Conservation (phyloP, 371 early-diverging fungal genomes). For the Lichtheimia ramosa region DNA sequence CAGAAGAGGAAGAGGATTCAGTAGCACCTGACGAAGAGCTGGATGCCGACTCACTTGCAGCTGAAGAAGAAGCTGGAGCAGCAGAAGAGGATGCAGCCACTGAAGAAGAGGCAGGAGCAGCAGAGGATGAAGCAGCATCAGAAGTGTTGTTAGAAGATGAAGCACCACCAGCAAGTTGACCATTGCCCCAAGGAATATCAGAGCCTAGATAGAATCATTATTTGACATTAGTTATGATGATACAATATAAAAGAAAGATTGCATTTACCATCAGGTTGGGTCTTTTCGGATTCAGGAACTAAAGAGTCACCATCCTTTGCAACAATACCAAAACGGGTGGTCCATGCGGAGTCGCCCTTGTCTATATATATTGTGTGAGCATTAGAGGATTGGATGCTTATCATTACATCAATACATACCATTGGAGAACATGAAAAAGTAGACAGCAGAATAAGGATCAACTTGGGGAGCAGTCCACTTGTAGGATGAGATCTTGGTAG, state of each 20-base stretch:
- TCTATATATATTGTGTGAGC: slow-evolving; percentile 2
- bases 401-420: slow-evolving; percentile 15
- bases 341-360: slow-evolving; percentile 24
- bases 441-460: slow-evolving; percentile 32
- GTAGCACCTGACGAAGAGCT: neutral
- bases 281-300: slow-evolving; percentile 12
- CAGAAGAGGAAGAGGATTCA: neutral
- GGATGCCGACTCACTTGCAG: neutral
- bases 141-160: slow-evolving; percentile 8
- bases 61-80: neutral
- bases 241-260: too few relatives aligned
- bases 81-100: neutral
- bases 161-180: slow-evolving; percentile 11
- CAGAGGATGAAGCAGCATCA: neutral
- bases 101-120: neutral
- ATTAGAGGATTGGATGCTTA: neutral
- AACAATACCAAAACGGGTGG: slow-evolving; percentile 35
- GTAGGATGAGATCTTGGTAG: slow-evolving; percentile 12
- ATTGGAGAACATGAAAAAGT: slow-evolving; percentile 37
- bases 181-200: slow-evolving; percentile 29
- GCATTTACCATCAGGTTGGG: slow-evolving; percentile 21
- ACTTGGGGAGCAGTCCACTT: slow-evolving; percentile 34
- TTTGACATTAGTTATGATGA: neutral
- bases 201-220: slow-evolving; percentile 4
- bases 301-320: slow-evolving; percentile 23